Evolutionary conservation across 2,329 filamentous ascomycete genomes (phyloP), one percentile per base, ranked within the genome.

Genomic region (Alternaria consortialis): DNA sequence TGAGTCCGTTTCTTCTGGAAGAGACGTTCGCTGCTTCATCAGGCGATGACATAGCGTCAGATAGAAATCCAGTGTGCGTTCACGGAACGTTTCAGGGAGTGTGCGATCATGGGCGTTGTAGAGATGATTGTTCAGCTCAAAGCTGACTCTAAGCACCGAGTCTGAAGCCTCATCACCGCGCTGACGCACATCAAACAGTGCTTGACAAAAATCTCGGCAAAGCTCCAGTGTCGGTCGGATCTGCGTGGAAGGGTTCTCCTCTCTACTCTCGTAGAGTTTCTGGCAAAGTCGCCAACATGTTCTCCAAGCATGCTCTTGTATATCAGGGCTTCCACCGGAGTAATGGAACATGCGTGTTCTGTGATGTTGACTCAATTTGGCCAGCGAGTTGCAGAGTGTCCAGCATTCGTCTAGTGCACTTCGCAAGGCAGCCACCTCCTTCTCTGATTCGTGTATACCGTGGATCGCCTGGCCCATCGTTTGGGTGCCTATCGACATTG

Each of bases 241-340:
- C 62, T 90, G 88, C 32, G 87, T 86, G 53, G 89, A 86, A 32
- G 88, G 83, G 54, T 90, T 85, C 65, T 93, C 90, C 57, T 94
- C 88, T 53, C 90, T 86, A 66, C 90, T 92, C 63, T 93, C 88
- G 75, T 97, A 97, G 3, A 98, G 85, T 59, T 91, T 90, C 75
- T 97, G 92, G 74, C 94, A 98, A 25, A 98, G 83, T 70, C 90
- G 91, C 94, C 94, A 98, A 80, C 94, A 98, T 63, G 91, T 91
- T 77, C 91, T 93, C 94, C 94, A 97, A 0, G 94, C 93, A 70
- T 91, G 90, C 75, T 97, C 92, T 74, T 97, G 91, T 29, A 90
- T 87, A 67, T 93, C 90, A 1, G 90, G 90, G 11, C 88, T 90
- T 27, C 72, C 71, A 12, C 88, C 89, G 1, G 90, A 89, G 69